Evolutionary conservation across 2,329 filamentous ascomycete genomes (phyloP).

Genomic region (Cladophialophora chaetospira): DNA sequence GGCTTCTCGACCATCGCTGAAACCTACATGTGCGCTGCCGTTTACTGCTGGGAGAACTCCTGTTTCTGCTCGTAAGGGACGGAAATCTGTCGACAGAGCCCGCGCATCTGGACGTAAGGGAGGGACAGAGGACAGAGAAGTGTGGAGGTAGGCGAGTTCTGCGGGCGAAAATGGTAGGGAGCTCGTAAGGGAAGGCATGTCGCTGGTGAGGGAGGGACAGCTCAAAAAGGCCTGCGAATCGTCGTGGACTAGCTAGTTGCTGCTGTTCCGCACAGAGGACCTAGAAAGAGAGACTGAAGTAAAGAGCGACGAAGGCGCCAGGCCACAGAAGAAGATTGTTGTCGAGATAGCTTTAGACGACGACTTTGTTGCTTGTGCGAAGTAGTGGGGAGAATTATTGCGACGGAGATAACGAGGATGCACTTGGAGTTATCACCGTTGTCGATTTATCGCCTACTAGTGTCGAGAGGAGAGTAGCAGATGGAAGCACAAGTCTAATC

Average conservation of each 20-base stretch:
- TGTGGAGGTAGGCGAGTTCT: slow-evolving; percentile 93
- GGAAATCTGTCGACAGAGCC: slow-evolving; percentile 74
- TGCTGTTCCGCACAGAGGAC: not conserved
- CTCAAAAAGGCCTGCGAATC: not conserved
- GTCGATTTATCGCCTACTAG: too few relatives aligned
- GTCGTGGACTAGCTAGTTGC: not conserved
- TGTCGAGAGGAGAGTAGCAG: too few relatives aligned
- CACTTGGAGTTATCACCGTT: too few relatives aligned
- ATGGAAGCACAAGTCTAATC: too few relatives aligned
- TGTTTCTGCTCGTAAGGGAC: slow-evolving; percentile 85
- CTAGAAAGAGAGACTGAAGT: not conserved
- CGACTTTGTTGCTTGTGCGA: not conserved
- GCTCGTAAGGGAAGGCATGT: slow-evolving; percentile 23
- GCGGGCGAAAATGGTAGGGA: slow-evolving; percentile 78
- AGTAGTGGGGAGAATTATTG: not conserved
- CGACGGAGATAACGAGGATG: not conserved
- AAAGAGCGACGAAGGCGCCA: slow-evolving; percentile 7
- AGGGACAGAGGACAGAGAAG: slow-evolving; percentile 75
- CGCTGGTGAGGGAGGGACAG: not conserved
- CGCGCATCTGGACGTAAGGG: slow-evolving; percentile 90
- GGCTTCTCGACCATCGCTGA: slow-evolving; percentile 92
- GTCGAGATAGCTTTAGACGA: not conserved
- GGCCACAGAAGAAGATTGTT: not conserved
- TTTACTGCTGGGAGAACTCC: slow-evolving; percentile 87
- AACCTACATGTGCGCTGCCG: slow-evolving; percentile 89